Conservation (phyloP, 177 flowering plant species). For the Vitis hybrid region DNA sequence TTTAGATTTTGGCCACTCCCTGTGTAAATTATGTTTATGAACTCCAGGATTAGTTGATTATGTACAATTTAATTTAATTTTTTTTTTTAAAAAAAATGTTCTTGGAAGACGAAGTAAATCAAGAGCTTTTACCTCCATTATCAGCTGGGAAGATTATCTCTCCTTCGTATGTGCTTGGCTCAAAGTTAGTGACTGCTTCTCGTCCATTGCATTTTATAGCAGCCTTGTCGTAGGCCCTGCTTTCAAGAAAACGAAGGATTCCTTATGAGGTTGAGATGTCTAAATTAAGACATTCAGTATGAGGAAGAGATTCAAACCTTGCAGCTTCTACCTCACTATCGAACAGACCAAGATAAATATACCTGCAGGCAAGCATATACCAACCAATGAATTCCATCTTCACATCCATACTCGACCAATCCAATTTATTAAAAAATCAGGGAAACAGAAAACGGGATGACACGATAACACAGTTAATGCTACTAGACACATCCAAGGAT, state of each 20-base stretch:
- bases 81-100: background rate
- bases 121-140: slow-evolving; percentile 22
- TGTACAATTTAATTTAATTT: no score
- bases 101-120: background rate
- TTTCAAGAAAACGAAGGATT: background rate
- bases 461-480: no score
- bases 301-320: slow-evolving; percentile 34
- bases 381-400: slow-evolving; percentile 11
- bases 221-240: slow-evolving; percentile 74
- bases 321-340: slow-evolving; percentile 66
- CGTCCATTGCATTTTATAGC: slow-evolving; percentile 54
- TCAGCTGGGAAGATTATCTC: slow-evolving; percentile 15
- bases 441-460: no score
- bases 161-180: slow-evolving; percentile 39
- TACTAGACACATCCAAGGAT: background rate
- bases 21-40: slow-evolving; percentile 9
- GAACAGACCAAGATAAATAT: slow-evolving; percentile 64
- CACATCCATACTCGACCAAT: no score
- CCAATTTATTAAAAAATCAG: no score
- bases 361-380: slow-evolving; percentile 42
- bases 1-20: slow-evolving; percentile 36
- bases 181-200: slow-evolving; percentile 67
- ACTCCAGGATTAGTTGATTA: no score
- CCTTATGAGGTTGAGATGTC: background rate
- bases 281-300: background rate